Base-by-base conservation (phyloP, 768 basidiomycete species). In the Russula ochroleuca region DNA sequence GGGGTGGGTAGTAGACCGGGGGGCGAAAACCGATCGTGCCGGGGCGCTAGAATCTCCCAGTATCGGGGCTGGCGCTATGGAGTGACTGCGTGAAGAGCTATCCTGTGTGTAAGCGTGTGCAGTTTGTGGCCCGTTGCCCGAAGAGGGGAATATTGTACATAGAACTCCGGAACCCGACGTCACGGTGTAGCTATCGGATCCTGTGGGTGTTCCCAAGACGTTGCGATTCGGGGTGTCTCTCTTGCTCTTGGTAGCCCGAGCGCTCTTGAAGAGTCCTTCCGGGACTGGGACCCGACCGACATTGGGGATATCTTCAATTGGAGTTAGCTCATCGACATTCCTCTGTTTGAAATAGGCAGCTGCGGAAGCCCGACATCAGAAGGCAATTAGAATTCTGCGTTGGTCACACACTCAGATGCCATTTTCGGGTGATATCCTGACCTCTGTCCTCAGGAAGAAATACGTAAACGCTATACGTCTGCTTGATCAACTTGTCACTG, bases 301-400 rank as follows among this genome's bases (percentile, higher is more conserved):
- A 25, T 74, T 74, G 14, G 79, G 78, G 69, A 88, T 77, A 65
- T 88, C 83, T 66, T 92, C 89, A 56, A 92, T 83, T 5, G 85
- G 87, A 50, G 82, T 80, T 41, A 92, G 78, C 48, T 84, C 78
- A 72, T 90, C 87, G 31, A 90, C 83, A 0, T 87, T 89, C 5
- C 80, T 76, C 67, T 90, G 88, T 33, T 90, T 89, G 72, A 90
- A 92, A 74, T 92, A 92, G 5, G 90, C 88, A 72, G 88, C 90
- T 92, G 23, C 66, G 61, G 28, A 54, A 28, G 67, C 61, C 64
- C 56, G 69, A 68, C 59, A 56, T 59, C 50, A 48, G 41, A 54
- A 57, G 57, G 35, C 41, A 43, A 54, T n/a, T 48, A 54, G 17
- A 28, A 40, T 35, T 15, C 62, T 51, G 54, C 28, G 45, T 25